Evolutionary conservation across 2,329 filamentous ascomycete species (phyloP), one percentile per base, ranked within the genome.

Genomic region (Pseudocercospora eumusae): DNA sequence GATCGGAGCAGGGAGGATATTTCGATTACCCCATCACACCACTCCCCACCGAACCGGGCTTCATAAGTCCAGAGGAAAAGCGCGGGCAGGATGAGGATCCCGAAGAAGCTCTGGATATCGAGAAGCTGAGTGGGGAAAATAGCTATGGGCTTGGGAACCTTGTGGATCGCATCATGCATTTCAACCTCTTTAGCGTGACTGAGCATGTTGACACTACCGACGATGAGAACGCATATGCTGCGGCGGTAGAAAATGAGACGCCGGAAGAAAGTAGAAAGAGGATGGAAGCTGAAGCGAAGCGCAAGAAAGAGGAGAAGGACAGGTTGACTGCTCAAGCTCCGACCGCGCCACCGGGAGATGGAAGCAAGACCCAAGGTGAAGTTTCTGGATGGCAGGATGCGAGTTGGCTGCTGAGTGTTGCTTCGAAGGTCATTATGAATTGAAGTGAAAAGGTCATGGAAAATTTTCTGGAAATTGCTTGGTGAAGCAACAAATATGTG

Each of bases 101-200:
- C 10, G 76, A 78, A 31, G 75, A 77, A 3, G 76, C 80, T 4
- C 59, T 64, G 27, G 84, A 86, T 67, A 78, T 78, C 23, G 83
- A 85, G 68, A 73, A 78, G 2, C 72, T 86, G 31, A 82, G 11
- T 75, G 77, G 23, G 78, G 82, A 65, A 75, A 78, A 68, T n/a
- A 81, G 80, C 1, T 84, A 83, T 62, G 83, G 84, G 0, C 72
- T 87, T 4, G 84, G 84, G 0, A 75, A 78, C 9, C 82, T 83
- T 79, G 78, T 87, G 68, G 85, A 87, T 66, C 75, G 80, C 23
- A 69, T 87, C 36, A 83, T 87, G 61, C 83, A 83, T 31, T 85
- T 83, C 80, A 81, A 80, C 10, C 65, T 86, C 44, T 86, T 86
- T 66, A 79, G 79, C 2, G 79, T 82, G 1, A 81, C 83, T 9